Base-by-base conservation (phyloP, 1,284 basidiomycete species). In the Puccinia novopanici region DNA sequence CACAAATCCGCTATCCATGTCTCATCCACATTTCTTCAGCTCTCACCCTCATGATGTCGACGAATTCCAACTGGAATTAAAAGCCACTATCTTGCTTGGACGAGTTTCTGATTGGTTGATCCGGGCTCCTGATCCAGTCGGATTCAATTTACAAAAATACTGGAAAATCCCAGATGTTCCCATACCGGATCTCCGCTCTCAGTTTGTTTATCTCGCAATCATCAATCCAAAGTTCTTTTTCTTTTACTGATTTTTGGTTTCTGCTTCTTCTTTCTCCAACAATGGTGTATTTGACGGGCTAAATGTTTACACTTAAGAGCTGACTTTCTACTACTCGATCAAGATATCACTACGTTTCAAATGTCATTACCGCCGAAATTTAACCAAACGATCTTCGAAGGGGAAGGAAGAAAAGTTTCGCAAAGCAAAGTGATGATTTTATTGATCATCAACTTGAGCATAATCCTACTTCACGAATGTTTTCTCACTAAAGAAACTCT, bases 31-130 rank as follows among this genome's bases (percentile, higher is more conserved):
- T 30, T 77, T 77, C 22, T 70, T 77, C 40, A 68, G 52, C n/a
- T 27, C 40, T 68, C 75, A 54, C 67, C 65, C 75, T 27, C 65
- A 68, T 27, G 75, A 77, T 68, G 27, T 77, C 54, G 65, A 77
- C 57, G 65, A 77, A 70, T 37, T 77, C 50, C 75, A 77, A 54
- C 30, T 77, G 9, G 75, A 77, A 57, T 48, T 77, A 27, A 77
- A 77, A 70, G 75, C 63, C 42, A 68, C 65, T 27, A 37, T 77
- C 52, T 55, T 77, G 12, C 42, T 77, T 17, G 75, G 75, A 17
- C 45, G 75, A 42, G 65, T 77, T 3, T 67, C 75, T 55, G 65
- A 68, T 77, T 77, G 75, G 75, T 45, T 77, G n/a, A 67, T 54
- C 17, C 61, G 65, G n/a, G 52, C 63, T 34, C 75, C 75, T 30